Base-by-base conservation (phyloP, 352 stramenopile species). In the Hyaloperonospora arabidopsidis region DNA sequence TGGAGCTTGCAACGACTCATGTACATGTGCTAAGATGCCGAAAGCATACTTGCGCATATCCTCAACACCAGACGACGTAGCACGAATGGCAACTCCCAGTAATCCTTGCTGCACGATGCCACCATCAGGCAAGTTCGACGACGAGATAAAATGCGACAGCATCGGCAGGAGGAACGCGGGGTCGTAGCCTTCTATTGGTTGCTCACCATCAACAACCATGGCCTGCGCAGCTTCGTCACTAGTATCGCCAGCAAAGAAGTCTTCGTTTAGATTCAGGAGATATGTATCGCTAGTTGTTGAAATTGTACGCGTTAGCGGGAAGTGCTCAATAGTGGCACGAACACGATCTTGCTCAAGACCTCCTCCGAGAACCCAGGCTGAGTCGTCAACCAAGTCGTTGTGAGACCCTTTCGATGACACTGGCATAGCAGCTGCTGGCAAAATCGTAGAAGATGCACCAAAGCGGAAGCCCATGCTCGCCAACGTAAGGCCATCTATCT, bases 131-230 rank as follows among this genome's bases (percentile, higher is more conserved):
- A 92, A 63, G 17, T 84, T 63, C 1, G 82, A 90, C 1, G 78
- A 83, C 7, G 79, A 77, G n/a, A 91, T 72, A 15, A 87, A 88
- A 28, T 86, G 72, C 23, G 82, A 66, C 13, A 94, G 57, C 75
- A 91, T 84, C 8, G 84, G 79, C 5, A 93, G 45, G 5, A 94
- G 60, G 57, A 83, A 89, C 14, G 79, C 77, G 4, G 82, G 82
- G 25, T 94, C 82, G 50, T 92, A 94, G 7, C 75, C 53, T 13
- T 62, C 43, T 1, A 46, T 35, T 17, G 57, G 41, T 1, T 51
- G 50, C 0, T 59, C 63, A 40, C 56, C 56, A 10, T 61, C 50
- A 10, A 14, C 18, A 6, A 12, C 12, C 8, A 52, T 1, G 15
- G 38, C 32, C 6, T 59, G 45, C n/a, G 67, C 54, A 17, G 15